A percentile compares a stretch with the other conserved stretches of the same genome.
phyloP scores from a whole-genome alignment of 208 protist genomes.

The Acanthamoeba sp. region DNA sequence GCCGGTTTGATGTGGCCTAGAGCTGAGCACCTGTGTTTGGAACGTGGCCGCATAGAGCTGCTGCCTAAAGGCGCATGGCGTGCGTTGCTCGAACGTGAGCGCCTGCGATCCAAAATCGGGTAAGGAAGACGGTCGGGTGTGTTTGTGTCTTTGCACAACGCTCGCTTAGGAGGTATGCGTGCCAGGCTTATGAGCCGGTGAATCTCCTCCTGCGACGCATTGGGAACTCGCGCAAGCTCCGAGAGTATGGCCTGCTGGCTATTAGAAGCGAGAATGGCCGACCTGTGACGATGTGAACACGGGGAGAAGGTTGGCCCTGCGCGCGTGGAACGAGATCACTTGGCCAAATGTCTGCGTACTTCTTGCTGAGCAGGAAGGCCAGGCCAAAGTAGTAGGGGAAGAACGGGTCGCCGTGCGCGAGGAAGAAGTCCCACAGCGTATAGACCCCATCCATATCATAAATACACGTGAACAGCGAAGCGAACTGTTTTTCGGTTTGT shows the following conservation, averaged over 20 bases:
- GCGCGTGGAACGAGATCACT: too few species aligned
- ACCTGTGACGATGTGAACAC: neutral
- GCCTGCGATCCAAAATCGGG: too few species aligned
- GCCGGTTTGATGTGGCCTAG: too few species aligned
- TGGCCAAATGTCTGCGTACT: neutral
- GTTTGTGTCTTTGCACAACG: too few species aligned
- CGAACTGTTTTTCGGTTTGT: too few species aligned
- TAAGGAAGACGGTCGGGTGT: too few species aligned
- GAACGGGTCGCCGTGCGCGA: constrained; percentile 27
- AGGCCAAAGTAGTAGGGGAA: constrained; percentile 18
- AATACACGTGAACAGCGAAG: neutral
- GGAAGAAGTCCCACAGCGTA: constrained; percentile 34
- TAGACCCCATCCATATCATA: neutral
- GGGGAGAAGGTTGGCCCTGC: neutral
- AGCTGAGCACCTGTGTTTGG: constrained; percentile 12
- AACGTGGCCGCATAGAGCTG: constrained; percentile 34
- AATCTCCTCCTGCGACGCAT: neutral
- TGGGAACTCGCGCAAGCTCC: neutral
- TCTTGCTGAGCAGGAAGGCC: neutral
- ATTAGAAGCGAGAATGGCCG: neutral
- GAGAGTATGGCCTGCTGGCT: constrained; percentile 12
- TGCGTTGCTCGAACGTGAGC: neutral
- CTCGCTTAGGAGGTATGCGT: too few species aligned
- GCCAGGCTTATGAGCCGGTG: neutral
- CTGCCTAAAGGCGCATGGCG: constrained; percentile 9